Base-by-base conservation (phyloP, 2,329 filamentous ascomycete species). In the Fusarium napiforme region DNA sequence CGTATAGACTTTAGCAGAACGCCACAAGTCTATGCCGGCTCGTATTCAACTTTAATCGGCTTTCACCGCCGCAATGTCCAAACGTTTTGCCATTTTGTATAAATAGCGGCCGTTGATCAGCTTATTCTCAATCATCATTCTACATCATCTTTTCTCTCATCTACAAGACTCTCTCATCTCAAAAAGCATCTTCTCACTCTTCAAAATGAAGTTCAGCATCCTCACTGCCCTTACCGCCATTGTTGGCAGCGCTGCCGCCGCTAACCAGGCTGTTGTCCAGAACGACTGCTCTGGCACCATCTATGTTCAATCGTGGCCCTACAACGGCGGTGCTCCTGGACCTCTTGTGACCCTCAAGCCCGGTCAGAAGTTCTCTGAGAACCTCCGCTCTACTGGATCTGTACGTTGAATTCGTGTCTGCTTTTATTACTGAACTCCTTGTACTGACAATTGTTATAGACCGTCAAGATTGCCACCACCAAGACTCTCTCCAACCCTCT, bases 391-490 rank as follows among this genome's bases (percentile, higher is more conserved):
- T 14, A 62, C 78, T 50, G 83, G n/a, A 7, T 39, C 37, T 39
- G 37, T 39, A 18, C 36, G 36, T 37, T 18, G 34, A 18, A 36
- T 18, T 9, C 34, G 16, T 36, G 34, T 36, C 16, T 36, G 16
- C 16, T 9, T 18, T 36, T 16, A 36, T 18, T 3, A 36, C 34
- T 36, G 34, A 36, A 36, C 32, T 32, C 32, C 14, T 32, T 32
- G 32, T 34, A 34, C 32, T 34, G 15, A 34, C 12, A 32, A 15
- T 34, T 34, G 14, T 14, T 34, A 14, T 34, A 34, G 34, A 36
- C 83, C 49, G 72, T 85, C 60, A 85, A 85, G 79, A 78, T 85
- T 60, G 82, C 81, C 45, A 83, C 74, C 40, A 81, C 78, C 70
- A 82, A 78, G 77, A 82, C 80, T 30, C 79, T 85, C 6, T 66